A percentile compares a stretch with the other conserved stretches of the same genome.
Evolutionary conservation across 345 rosid species (phyloP).

Genomic region (Populus ilicifolia): DNA sequence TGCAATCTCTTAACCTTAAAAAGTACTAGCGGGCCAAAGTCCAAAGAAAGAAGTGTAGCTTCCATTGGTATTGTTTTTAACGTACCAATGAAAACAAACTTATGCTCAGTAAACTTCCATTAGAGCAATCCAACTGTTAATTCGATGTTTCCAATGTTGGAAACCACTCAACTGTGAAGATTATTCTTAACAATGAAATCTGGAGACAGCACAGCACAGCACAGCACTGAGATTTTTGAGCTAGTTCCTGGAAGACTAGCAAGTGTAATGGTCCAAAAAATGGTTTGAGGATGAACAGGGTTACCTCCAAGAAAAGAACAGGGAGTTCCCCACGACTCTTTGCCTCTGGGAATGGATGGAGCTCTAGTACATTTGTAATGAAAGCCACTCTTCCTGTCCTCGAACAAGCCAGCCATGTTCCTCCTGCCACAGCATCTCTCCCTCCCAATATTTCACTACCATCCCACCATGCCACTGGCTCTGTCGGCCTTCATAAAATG

Average conservation of each 20-base stretch:
- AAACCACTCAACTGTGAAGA: too few species aligned
- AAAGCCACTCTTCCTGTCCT: conserved; percentile 55
- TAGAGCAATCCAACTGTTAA: not conserved
- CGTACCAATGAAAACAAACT: not conserved
- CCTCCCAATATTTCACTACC: conserved; percentile 52
- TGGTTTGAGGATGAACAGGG: not conserved
- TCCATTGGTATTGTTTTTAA: not conserved
- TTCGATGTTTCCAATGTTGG: not conserved
- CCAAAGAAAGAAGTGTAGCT: not conserved
- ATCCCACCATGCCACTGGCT: conserved; percentile 60
- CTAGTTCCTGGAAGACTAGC: not conserved
- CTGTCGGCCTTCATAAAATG: conserved; percentile 41
- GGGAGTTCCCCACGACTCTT: conserved; percentile 66
- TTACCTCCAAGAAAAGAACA: conserved; percentile 58
- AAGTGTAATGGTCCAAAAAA: not conserved
- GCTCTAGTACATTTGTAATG: conserved; percentile 65
- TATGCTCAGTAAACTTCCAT: not conserved
- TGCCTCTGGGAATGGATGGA: conserved; percentile 43
- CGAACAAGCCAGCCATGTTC: conserved; percentile 74
- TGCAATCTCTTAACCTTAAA: not conserved
- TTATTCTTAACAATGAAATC: not conserved
- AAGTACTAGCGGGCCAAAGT: not conserved
- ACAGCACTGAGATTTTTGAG: too few species aligned
- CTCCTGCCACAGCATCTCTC: conserved; percentile 54
- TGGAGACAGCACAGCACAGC: not conserved